phyloP scores from a whole-genome alignment of 495 filamentous ascomycete genomes.

The Penicillium dipodomyicola region DNA sequence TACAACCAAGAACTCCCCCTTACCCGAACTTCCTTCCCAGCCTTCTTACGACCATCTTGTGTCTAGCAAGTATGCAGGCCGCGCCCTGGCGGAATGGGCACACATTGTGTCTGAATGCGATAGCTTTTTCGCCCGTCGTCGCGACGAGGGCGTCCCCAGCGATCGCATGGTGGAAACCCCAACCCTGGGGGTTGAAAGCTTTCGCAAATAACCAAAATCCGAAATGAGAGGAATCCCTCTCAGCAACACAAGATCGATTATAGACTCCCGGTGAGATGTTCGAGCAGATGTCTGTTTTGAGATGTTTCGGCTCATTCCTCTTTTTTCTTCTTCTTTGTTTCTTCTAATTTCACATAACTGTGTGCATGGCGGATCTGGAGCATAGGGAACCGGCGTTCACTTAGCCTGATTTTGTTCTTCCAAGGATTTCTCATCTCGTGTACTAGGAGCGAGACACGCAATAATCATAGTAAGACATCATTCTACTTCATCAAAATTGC shows the following conservation, averaged over 20 bases:
- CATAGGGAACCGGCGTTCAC: conserved; percentile 29
- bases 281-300: conserved; percentile 8
- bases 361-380: conserved; percentile 29
- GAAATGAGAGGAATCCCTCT: not conserved
- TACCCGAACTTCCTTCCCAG: conserved; percentile 22
- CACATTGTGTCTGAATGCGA: conserved; percentile 84
- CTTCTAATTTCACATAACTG: conserved; percentile 18
- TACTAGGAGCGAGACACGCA: conserved; percentile 18
- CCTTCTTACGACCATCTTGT: conserved; percentile 31
- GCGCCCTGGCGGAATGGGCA: conserved; percentile 90
- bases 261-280: conserved; percentile 18
- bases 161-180: conserved; percentile 84
- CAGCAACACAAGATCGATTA: conserved; percentile 9
- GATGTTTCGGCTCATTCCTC: conserved; percentile 10
- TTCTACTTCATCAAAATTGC: not conserved
- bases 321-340: conserved; percentile 11
- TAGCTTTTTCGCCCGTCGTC: conserved; percentile 84
- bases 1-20: conserved; percentile 25
- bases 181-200: conserved; percentile 78
- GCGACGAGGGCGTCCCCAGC: conserved; percentile 76
- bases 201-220: conserved; percentile 51
- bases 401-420: conserved; percentile 13
- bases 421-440: conserved; percentile 11
- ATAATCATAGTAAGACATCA: conserved; percentile 23
- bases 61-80: conserved; percentile 72